Conservation (phyloP, 768 basidiomycete genomes). For the Megacollybia marginata region DNA sequence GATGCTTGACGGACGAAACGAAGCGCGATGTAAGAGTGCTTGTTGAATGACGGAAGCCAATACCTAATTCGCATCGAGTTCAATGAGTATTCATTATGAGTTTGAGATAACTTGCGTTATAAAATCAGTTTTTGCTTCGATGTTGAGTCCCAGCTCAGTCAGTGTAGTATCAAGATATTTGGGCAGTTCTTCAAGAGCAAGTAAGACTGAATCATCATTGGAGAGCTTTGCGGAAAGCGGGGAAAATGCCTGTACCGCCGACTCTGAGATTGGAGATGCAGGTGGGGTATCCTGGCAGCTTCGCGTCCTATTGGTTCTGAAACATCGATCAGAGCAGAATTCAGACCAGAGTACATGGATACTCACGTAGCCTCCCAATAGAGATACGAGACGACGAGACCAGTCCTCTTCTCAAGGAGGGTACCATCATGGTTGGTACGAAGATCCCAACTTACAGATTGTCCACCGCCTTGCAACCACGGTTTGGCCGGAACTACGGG, state of each 20-base stretch:
- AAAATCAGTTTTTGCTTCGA: slow-evolving; percentile 26
- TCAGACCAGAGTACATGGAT: background rate
- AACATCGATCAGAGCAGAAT: no score
- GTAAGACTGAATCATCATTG: slow-evolving; percentile 6
- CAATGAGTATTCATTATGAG: no score
- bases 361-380: slow-evolving; percentile 33
- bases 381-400: slow-evolving; percentile 24
- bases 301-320: background rate
- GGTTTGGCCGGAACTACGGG: slow-evolving; percentile 21
- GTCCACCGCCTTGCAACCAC: background rate
- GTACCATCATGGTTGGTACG: slow-evolving; percentile 18
- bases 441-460: slow-evolving; percentile 28
- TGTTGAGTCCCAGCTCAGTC: slow-evolving; percentile 18
- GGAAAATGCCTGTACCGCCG: no score
- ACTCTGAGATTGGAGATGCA: background rate
- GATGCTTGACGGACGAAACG: slow-evolving; percentile 26
- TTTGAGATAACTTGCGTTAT: slow-evolving; percentile 19
- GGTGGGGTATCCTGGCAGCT: background rate
- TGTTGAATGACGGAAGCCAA: slow-evolving; percentile 26
- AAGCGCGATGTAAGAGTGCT: slow-evolving; percentile 21
- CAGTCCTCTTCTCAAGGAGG: slow-evolving; percentile 20
- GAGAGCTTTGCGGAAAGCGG: background rate
- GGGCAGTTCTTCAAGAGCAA: slow-evolving; percentile 11
- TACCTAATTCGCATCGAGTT: no score
- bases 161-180: slow-evolving; percentile 18